These are phyloP conservation scores for Macrotyloma uniflorum DNA, from an alignment of 306 rosid species.

Conservation along the genomic window DNA sequence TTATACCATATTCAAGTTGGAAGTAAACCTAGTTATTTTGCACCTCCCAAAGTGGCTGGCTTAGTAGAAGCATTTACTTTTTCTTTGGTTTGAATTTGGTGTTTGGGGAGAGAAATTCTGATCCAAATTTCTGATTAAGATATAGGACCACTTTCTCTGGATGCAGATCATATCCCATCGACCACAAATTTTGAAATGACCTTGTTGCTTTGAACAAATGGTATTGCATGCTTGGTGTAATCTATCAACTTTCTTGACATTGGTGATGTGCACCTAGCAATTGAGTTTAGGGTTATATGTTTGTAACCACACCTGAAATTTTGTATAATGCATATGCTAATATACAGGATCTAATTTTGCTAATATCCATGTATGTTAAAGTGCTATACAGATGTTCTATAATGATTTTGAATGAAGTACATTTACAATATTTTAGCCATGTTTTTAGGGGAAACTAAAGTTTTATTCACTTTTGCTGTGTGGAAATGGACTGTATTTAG, in stretches of 20 bases:
- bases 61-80: slow-evolving; percentile 9
- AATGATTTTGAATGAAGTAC: slow-evolving; percentile 3
- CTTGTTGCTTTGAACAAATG: slow-evolving; percentile 16
- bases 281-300: not conserved
- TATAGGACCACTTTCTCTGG: slow-evolving; percentile 15
- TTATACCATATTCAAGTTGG: slow-evolving; percentile 34
- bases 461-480: not conserved
- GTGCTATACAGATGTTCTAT: slow-evolving; percentile 1
- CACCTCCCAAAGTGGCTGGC: slow-evolving; percentile 10
- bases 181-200: slow-evolving; percentile 22
- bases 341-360: not conserved
- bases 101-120: slow-evolving; percentile 27
- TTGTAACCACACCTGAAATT: slow-evolving; percentile 2
- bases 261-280: too few species aligned
- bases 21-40: slow-evolving; percentile 23
- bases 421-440: slow-evolving; percentile 5
- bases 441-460: not conserved
- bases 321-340: slow-evolving; percentile 1
- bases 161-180: not conserved
- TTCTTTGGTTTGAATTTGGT: slow-evolving; percentile 33
- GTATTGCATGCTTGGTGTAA: slow-evolving; percentile 10
- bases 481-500: not conserved
- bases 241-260: too few species aligned
- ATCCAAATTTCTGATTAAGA: not conserved
- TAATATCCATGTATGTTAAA: not conserved